phyloP scores from a whole-genome alignment of 2,329 filamentous ascomycete genomes.

The Akanthomyces uredinophilus region DNA sequence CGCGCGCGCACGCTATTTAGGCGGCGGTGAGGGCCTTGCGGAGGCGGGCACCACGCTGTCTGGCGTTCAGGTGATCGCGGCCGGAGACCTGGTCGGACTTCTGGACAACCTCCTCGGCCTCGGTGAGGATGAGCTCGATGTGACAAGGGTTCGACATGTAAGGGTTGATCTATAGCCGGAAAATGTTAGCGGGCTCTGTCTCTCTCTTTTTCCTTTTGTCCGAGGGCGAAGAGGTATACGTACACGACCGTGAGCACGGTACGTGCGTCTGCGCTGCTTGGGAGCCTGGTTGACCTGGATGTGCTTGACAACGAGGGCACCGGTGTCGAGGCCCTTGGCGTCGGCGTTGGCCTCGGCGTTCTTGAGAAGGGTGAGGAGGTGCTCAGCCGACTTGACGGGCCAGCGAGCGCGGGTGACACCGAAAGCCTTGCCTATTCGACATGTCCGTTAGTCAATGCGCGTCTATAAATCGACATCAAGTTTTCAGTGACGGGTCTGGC shows the following conservation, averaged over 20 bases:
- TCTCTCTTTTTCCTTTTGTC: background rate
- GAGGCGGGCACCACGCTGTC: constrained; percentile 76
- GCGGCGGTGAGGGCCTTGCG: constrained; percentile 62
- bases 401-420: constrained; percentile 97
- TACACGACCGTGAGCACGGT: constrained; percentile 99
- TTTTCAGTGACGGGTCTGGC: background rate
- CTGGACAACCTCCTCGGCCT: constrained; percentile 91
- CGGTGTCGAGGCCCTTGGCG: constrained; percentile 94
- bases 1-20: constrained; percentile 35
- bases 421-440: constrained; percentile 85
- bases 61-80: constrained; percentile 70
- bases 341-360: constrained; percentile 97
- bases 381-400: constrained; percentile 98
- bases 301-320: constrained; percentile 98
- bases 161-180: constrained; percentile 78
- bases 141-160: constrained; percentile 99
- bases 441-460: constrained; percentile 23
- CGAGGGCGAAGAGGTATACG: constrained; percentile 38
- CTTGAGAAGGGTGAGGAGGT: constrained; percentile 94
- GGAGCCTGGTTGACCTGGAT: constrained; percentile 99
- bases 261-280: constrained; percentile 98
- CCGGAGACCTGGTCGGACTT: constrained; percentile 81
- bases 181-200: background rate
- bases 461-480: background rate
- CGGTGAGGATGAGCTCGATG: constrained; percentile 99